Base-by-base conservation (phyloP, 2,329 filamentous ascomycete genomes). In the Calonectria leucothoes region DNA sequence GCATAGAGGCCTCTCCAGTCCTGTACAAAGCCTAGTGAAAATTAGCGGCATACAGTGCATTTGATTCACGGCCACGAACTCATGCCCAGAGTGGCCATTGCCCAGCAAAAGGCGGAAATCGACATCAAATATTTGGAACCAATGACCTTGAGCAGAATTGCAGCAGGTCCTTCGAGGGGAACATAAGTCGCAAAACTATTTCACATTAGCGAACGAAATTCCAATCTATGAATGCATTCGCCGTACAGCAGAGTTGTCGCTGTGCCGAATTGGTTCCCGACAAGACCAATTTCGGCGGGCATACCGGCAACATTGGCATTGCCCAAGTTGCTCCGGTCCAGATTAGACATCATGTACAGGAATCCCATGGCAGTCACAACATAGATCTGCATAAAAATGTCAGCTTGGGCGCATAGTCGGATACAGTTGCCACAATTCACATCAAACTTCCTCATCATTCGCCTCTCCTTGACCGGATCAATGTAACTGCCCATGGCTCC, bases 261-360 rank as follows among this genome's bases (percentile, higher is more conserved):
- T 12, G 76, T 82, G 49, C 81, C 81, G 61, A 81, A 82, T 49
- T 82, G 76, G 73, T 82, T 82, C 3, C 80, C 81, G 6, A 77
- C 74, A 51, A 83, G 77, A 1, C 76, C 72, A n/a, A 82, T 71
- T 49, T 83, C 82, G 15, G 82, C 76, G 3, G 79, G 80, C 52
- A 83, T 73, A 17, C 82, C 82, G 12, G 78, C 76, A 25, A 82
- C 80, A 4, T 82, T 77, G 1, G 82, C 77, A 64, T 78, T 82
- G 42, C 77, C 81, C 74, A 78, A 65, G 29, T 82, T 82, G 73
- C 78, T 82, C 10, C 81, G 75, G 63, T 83, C 82, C 14, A 83
- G 72, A 69, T 82, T 82, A 11, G 82, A 79, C 42, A 83, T 76
- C 69, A 83, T 76, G 70, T 82, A 83, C 37, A 82, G 70, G 11